phyloP scores from a whole-genome alignment of 1,139 yeast species.

The Candida sp. region DNA sequence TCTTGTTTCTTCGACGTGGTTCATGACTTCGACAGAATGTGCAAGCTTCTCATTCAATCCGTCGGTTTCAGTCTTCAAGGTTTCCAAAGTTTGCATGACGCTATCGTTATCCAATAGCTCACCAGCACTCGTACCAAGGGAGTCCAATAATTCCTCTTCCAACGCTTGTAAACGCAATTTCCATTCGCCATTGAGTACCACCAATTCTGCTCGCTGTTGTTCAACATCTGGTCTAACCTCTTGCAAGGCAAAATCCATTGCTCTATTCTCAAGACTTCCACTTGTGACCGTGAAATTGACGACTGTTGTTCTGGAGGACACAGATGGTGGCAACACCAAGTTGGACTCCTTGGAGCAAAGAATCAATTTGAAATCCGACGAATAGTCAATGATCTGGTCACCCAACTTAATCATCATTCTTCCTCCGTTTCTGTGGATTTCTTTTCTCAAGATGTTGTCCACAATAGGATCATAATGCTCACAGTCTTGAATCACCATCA shows the following conservation, averaged over 20 bases:
- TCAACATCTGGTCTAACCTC: conserved; percentile 73
- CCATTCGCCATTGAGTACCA: conserved; percentile 64
- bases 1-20: conserved; percentile 53
- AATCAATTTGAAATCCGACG: conserved; percentile 63
- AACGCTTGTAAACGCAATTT: conserved; percentile 55
- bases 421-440: conserved; percentile 72
- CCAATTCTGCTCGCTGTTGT: conserved; percentile 53
- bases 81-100: conserved; percentile 64
- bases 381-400: conserved; percentile 65
- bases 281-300: conserved; percentile 77
- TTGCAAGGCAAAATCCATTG: conserved; percentile 60
- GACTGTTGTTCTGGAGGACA: conserved; percentile 62
- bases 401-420: conserved; percentile 67
- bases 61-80: conserved; percentile 64
- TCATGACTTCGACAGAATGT: conserved; percentile 59
- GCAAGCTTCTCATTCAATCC: conserved; percentile 56
- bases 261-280: conserved; percentile 65
- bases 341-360: conserved; percentile 66
- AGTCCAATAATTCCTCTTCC: conserved; percentile 66
- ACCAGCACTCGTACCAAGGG: conserved; percentile 62
- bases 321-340: conserved; percentile 52
- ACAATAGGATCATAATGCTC: conserved; percentile 81
- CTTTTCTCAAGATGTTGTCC: conserved; percentile 63
- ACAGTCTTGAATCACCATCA: conserved; percentile 74
- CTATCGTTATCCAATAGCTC: conserved; percentile 71